Base-by-base conservation (phyloP, 805 yeast genomes). In the Wickerhamomyces alni region DNA sequence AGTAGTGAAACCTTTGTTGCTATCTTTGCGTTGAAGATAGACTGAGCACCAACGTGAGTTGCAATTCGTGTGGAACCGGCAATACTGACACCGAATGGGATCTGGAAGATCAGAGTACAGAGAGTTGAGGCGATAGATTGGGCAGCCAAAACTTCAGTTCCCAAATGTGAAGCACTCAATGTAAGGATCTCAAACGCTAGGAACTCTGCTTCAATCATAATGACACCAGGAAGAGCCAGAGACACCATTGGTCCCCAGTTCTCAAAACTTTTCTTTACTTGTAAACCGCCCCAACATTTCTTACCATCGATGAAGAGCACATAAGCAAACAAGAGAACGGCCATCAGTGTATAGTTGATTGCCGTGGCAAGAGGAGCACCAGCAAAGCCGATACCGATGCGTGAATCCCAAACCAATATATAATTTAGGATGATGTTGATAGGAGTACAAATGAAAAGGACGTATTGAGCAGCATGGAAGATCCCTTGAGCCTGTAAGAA, bases 311-410 rank as follows among this genome's bases (percentile, higher is more conserved):
- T 58, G 50, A 72, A 72, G 5, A 56, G 36, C 2, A 77, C 80
- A 54, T 85, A 86, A 3, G 66, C 44, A 21, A 80, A 55, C 44
- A 84, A 55, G 26, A 80, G 53, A 4, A 70, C 22, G 1, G 81
- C 73, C 74, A 77, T 76, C 21, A 73, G 44, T 76, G 86, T 81
- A 54, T 79, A 78, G 16, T 80, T 75, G 19, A 79, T 62, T 3
- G 77, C 72, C 22, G 77, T 76, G 7, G 88, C 85, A 6, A 79
- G 59, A 2, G 94, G 88, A 1, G 93, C 88, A 1, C 94, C 95
- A 31, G 69, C 57, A 51, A 61, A 82, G 1, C 94, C 94, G 18
- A 84, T 46, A 3, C 89, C 91, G 36, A 70, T 62, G 2, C 67
- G 78, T 17, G 58, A 59, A 5, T 71, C 71, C 82, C 84, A 83